Conservation (phyloP, 768 basidiomycete genomes). For the Termitomyces sp. region DNA sequence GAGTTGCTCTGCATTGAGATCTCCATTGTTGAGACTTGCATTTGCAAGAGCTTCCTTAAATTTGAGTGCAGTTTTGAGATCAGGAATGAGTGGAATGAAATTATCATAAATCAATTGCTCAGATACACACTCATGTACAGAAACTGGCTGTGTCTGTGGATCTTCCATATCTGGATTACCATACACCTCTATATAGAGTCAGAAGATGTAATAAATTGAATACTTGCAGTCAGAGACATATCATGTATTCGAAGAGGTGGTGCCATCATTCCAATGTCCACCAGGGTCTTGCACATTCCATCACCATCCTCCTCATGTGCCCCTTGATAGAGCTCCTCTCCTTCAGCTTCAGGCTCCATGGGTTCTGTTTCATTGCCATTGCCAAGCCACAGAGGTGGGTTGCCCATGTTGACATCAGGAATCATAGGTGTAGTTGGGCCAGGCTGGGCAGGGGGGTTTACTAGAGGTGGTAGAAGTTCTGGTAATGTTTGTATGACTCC, state of each 20-base stretch:
- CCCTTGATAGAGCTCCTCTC: neutral
- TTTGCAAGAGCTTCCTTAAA: neutral
- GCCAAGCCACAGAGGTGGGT: neutral
- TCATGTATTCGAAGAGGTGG: neutral
- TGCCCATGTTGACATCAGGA: neutral
- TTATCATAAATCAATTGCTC: neutral
- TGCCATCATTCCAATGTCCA: neutral
- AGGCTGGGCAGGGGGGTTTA: neutral
- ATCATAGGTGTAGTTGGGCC: neutral
- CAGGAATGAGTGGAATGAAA: neutral
- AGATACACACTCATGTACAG: neutral
- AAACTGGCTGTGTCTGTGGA: neutral
- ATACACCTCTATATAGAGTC: neutral
- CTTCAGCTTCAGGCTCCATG: neutral
- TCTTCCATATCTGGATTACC: neutral
- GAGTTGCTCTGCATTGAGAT: constrained; percentile 5
- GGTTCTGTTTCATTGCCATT: neutral
- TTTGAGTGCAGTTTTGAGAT: neutral
- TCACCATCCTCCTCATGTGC: neutral
- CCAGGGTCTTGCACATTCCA: too few species aligned
- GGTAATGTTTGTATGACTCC: neutral
- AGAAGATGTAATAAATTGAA: neutral
- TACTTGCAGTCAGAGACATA: neutral
- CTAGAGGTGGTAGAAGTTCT: neutral
- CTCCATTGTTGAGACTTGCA: constrained; percentile 6